Evolutionary conservation across 129 eudicot species (phyloP), one percentile per base, ranked within the genome.

Genomic region (Cynara cardunculus): DNA sequence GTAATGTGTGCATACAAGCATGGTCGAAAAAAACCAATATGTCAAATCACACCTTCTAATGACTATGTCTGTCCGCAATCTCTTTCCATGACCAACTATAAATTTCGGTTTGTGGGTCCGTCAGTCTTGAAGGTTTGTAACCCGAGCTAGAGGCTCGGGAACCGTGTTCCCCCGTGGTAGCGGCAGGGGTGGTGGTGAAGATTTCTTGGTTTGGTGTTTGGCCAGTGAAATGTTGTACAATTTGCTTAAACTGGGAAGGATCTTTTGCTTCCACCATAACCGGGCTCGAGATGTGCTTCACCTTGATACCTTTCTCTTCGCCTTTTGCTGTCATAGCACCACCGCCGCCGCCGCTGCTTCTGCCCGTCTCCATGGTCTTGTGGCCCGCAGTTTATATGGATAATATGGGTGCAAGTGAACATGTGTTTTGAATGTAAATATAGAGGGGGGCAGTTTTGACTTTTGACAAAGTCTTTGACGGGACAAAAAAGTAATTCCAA

Each of bases 191-290:
- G 32, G 62, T n/a, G 22, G 28, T n/a, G 59, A 61, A 35, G 25
- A 5, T 16, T 13, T 71, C 7, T 19, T 5, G 74, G 46, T 30
- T 61, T 22, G 80, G 39, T 21, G 67, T 69, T 80, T 80, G 83
- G 66, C 84, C 90, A 0, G 90, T 87, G 69, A 84, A 84, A 62
- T 84, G 76, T 73, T 87, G 90, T 67, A 87, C 90, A 4, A 87
- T 77, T 26, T 83, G 79, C 71, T 73, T 70, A 71, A 87, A 87
- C 19, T 87, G 85, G 0, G 49, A 32, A 37, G 86, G 85, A 74
- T 80, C 62, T 84, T 79, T 84, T 30, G 90, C 90, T 75, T 75
- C 76, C 25, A 87, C 81, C 83, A 80, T 56, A 35, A 87, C 76
- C 9, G 90, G 87, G 83, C 83, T 80, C 2, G 85, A 80, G 59